Evolutionary conservation across 1,284 basidiomycete genomes (phyloP).

Genomic region (Lentinus polychrous): DNA sequence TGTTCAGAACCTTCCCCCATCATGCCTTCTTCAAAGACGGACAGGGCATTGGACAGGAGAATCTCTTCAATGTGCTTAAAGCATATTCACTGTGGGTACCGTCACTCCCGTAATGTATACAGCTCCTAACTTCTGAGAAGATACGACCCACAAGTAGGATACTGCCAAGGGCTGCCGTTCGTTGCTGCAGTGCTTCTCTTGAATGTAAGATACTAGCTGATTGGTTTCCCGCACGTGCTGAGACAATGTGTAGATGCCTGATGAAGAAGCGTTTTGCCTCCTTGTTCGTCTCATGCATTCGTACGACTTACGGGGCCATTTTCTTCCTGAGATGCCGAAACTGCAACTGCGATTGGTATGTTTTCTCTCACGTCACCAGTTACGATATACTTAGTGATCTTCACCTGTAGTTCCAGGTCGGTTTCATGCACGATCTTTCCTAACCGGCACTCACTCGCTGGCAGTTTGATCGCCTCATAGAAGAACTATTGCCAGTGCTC

Average conservation of each 20-base stretch:
- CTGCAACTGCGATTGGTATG: slow-evolving; percentile 84
- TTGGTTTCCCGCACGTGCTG: background rate
- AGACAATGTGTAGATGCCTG: slow-evolving; percentile 73
- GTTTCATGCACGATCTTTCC: background rate
- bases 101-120: slow-evolving; percentile 5
- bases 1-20: slow-evolving; percentile 85
- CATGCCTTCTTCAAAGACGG: slow-evolving; percentile 93
- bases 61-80: slow-evolving; percentile 95
- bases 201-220: slow-evolving; percentile 55
- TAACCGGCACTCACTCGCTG: background rate
- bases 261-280: slow-evolving; percentile 96
- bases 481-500: slow-evolving; percentile 87
- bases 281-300: slow-evolving; percentile 97
- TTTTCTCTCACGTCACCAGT: slow-evolving; percentile 5
- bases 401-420: slow-evolving; percentile 39
- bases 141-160: slow-evolving; percentile 93
- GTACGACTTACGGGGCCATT: slow-evolving; percentile 94
- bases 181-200: slow-evolving; percentile 90
- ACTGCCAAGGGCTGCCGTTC: slow-evolving; percentile 95
- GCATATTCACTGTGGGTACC: slow-evolving; percentile 81
- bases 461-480: slow-evolving; percentile 90
- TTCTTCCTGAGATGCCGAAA: slow-evolving; percentile 97
- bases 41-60: slow-evolving; percentile 91
- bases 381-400: background rate
- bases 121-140: slow-evolving; percentile 32